Evolutionary conservation across 1,139 yeast species (phyloP), one percentile per base, ranked within the genome.

Genomic region (Suhomyces kunorum): DNA sequence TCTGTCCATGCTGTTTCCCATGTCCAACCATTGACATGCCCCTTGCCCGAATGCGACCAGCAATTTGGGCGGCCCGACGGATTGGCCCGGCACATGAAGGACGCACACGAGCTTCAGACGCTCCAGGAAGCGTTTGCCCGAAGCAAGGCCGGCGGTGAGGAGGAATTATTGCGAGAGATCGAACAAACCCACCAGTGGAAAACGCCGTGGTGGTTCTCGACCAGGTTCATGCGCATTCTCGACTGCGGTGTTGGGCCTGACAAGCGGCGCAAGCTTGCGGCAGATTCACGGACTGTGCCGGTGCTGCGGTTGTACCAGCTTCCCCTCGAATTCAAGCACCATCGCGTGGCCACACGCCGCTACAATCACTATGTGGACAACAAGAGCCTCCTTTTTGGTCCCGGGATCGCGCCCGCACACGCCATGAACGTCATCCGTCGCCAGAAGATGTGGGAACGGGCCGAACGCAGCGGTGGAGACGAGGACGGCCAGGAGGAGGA

Each of bases 21-120:
- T 55, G 78, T 87, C 0, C 87, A 39, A 81, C 51, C 74, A 75
- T 49, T 87, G 87, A 23, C 81, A 48, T 85, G 94, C 55, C 73
- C 81, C 0, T 68, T 83, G 11, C 88, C 88, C 1, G 88, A 82
- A 51, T 85, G 92, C 60, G 78, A 75, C 43, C 73, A 78, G 45
- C 74, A 73, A 38, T 83, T 82, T 52, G 71, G 79, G 0, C 58
- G 83, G 42, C 68, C 81, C 1, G 87, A 80, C 47, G 85, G 83
- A 1, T 64, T 85, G 46, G 75, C 83, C 11, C 75, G 78, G 51
- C 92, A 85, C 56, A 68, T 83, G 39, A 71, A 80, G 36, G 74
- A 81, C 0, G 83, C 75, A 1, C 89, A 83, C 53, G 83, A 79
- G 42, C 68, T 72, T 42, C 71, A 70, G 42, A 59, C 63, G 38